These are phyloP conservation scores for Rhizopogon rudus DNA, from an alignment of 768 basidiomycete species.

Conservation along the genomic window DNA sequence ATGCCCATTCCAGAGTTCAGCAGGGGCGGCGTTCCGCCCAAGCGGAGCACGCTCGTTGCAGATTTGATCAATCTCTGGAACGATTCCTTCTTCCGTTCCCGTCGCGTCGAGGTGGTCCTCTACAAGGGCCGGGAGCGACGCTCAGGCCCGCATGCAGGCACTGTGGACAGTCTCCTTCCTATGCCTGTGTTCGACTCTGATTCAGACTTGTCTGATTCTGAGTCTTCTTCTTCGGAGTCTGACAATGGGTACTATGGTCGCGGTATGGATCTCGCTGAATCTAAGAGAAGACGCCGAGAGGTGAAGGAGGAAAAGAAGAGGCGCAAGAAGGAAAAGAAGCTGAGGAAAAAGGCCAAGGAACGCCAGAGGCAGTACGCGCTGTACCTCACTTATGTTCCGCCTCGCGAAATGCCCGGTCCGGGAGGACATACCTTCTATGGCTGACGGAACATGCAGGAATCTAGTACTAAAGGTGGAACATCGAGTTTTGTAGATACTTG, in stretches of 20 bases:
- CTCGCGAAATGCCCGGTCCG: slow-evolving; percentile 24
- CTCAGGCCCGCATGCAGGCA: slow-evolving; percentile 56
- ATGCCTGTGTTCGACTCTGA: slow-evolving; percentile 38
- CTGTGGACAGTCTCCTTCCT: slow-evolving; percentile 51
- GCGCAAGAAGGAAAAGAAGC: slow-evolving; percentile 60
- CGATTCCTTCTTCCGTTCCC: slow-evolving; percentile 62
- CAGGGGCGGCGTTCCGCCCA: slow-evolving; percentile 44
- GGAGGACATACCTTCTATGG: slow-evolving; percentile 23
- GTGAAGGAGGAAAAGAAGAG: slow-evolving; percentile 56
- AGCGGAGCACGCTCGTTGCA: slow-evolving; percentile 54
- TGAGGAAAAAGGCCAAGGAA: slow-evolving; percentile 52
- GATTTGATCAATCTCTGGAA: slow-evolving; percentile 83
- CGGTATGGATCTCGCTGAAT: slow-evolving; percentile 41
- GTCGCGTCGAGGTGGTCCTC: slow-evolving; percentile 76
- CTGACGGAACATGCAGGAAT: slow-evolving; percentile 4
- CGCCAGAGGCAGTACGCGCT: slow-evolving; percentile 60
- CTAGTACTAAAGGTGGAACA: background rate
- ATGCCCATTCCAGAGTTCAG: slow-evolving; percentile 56
- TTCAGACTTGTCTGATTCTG: slow-evolving; percentile 33
- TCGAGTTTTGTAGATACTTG: slow-evolving; percentile 2
- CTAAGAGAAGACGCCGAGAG: slow-evolving; percentile 48
- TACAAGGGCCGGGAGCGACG: slow-evolving; percentile 77
- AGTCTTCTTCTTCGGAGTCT: slow-evolving; percentile 38
- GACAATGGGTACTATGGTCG: slow-evolving; percentile 44
- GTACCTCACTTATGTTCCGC: slow-evolving; percentile 50